Conservation (phyloP, 2,329 filamentous ascomycete genomes). For the Rhinocladiella mackenziei region DNA sequence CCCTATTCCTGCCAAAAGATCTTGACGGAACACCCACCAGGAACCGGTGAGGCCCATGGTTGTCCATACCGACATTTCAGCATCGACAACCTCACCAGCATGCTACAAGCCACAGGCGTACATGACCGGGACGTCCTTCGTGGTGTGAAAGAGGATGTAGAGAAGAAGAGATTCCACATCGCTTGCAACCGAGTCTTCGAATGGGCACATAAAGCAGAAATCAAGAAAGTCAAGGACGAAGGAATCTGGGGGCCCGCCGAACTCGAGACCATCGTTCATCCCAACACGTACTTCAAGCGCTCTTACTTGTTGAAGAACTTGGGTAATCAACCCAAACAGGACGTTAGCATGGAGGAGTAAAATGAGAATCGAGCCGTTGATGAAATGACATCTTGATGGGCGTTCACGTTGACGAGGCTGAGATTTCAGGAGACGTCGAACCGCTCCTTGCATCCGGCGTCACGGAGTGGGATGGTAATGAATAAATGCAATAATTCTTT, state of each 20-base stretch:
- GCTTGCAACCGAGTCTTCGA: constrained; percentile 97
- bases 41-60: constrained; percentile 85
- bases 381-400: no score
- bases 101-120: constrained; percentile 76
- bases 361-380: no score
- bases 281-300: constrained; percentile 96
- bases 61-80: constrained; percentile 94
- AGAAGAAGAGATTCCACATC: constrained; percentile 84
- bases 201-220: constrained; percentile 71
- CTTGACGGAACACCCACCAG: constrained; percentile 79
- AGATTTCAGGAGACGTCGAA: no score
- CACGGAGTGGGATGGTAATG: no score
- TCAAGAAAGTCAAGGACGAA: constrained; percentile 72
- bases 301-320: constrained; percentile 85
- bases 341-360: constrained; percentile 51
- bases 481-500: no score
- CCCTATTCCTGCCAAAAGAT: constrained; percentile 96
- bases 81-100: constrained; percentile 72
- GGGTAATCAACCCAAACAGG: constrained; percentile 49
- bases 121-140: constrained; percentile 71
- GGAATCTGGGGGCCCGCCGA: constrained; percentile 67
- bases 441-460: no score
- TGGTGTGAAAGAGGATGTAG: constrained; percentile 82
- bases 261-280: constrained; percentile 92
- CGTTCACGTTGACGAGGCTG: no score